Evolutionary conservation across 352 stramenopile genomes (phyloP).

Genomic region (Phytophthora pinifolia): DNA sequence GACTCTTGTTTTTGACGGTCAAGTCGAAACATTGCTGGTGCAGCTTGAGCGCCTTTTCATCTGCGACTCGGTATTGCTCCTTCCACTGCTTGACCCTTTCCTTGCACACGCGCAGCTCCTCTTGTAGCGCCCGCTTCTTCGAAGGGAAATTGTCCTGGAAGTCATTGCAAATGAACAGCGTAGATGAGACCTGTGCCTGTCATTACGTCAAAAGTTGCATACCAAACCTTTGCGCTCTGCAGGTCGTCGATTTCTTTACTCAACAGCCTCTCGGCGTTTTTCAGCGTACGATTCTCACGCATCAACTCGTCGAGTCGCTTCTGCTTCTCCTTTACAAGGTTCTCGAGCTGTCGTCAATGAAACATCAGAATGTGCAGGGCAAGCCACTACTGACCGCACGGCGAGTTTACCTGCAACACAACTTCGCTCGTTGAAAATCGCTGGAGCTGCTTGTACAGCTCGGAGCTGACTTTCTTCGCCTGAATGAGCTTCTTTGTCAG

Average conservation of each 20-base stretch:
- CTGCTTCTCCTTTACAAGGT: slow-evolving; percentile 66
- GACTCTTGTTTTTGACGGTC: slow-evolving; percentile 50
- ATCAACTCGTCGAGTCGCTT: slow-evolving; percentile 55
- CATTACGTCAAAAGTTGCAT: not conserved
- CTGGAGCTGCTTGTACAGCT: slow-evolving; percentile 52
- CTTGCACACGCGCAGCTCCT: slow-evolving; percentile 67
- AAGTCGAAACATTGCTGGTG: slow-evolving; percentile 68
- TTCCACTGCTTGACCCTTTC: slow-evolving; percentile 62
- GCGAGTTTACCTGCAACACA: slow-evolving; percentile 40
- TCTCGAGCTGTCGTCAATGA: slow-evolving; percentile 47
- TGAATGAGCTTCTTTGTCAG: slow-evolving; percentile 46
- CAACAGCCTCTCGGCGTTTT: slow-evolving; percentile 53
- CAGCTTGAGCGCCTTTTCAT: slow-evolving; percentile 46
- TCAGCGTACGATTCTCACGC: slow-evolving; percentile 59
- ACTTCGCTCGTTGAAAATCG: slow-evolving; percentile 50
- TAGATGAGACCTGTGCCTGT: not conserved
- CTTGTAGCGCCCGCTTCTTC: slow-evolving; percentile 47
- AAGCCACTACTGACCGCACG: not conserved
- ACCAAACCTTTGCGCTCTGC: slow-evolving; percentile 44
- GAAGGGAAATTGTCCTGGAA: slow-evolving; percentile 49
- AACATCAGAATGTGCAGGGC: not conserved
- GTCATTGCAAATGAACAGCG: not conserved
- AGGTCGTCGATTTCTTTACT: slow-evolving; percentile 65
- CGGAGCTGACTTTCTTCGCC: slow-evolving; percentile 44
- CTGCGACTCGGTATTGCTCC: slow-evolving; percentile 44